phyloP scores from a whole-genome alignment of 2,329 filamentous ascomycete genomes.

The Sarocladiaceae sp. region DNA sequence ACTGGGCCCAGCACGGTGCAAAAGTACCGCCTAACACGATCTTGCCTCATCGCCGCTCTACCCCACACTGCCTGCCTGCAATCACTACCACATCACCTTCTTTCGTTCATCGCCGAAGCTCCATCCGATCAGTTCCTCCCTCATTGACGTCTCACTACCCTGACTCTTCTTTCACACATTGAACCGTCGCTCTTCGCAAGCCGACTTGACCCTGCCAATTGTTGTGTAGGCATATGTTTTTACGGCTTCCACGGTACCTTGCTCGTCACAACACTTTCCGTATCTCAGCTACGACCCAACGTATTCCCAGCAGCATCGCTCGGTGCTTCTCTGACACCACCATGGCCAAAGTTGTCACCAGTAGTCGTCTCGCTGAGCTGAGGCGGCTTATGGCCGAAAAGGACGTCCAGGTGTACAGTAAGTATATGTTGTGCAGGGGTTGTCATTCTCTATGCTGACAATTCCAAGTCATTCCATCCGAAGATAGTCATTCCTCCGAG shows the following conservation, averaged over 20 bases:
- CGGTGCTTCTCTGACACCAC: constrained; percentile 8
- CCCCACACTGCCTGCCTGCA: neutral
- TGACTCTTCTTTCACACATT: neutral
- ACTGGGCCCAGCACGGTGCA: neutral
- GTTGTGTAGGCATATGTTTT: neutral
- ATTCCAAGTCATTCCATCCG: constrained; percentile 79
- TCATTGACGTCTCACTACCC: neutral
- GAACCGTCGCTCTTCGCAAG: neutral
- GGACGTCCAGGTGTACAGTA: constrained; percentile 91
- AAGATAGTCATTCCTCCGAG: constrained; percentile 96
- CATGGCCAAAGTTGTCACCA: constrained; percentile 63
- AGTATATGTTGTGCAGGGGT: constrained; percentile 19
- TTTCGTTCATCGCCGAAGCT: too few relatives aligned
- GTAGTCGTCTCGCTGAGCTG: constrained; percentile 68
- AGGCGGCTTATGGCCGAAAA: constrained; percentile 82
- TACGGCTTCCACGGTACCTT: neutral
- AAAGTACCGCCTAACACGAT: neutral
- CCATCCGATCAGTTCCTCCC: neutral
- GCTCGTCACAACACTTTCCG: neutral
- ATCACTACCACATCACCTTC: neutral
- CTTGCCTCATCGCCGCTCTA: neutral
- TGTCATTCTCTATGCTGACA: constrained; percentile 7
- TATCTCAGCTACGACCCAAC: neutral
- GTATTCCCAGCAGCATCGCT: neutral
- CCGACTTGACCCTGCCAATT: too few relatives aligned